phyloP scores from a whole-genome alignment of 768 basidiomycete genomes.

The Lactarius sp. region DNA sequence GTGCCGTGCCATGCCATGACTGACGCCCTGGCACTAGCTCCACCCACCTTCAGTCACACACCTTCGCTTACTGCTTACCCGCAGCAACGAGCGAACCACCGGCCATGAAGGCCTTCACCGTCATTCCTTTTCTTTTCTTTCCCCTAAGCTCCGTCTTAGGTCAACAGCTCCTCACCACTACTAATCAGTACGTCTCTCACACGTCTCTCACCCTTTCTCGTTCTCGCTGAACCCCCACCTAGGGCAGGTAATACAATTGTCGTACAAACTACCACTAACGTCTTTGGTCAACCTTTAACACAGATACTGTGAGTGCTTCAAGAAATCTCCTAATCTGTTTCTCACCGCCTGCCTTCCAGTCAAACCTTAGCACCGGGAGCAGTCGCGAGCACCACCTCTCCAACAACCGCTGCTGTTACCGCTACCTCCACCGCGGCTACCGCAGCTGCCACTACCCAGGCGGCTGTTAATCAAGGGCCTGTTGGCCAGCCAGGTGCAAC shows the following conservation, averaged over 20 bases:
- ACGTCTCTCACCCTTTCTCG: conserved; percentile 4
- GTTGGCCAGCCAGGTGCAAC: conserved; percentile 49
- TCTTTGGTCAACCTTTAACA: conserved; percentile 40
- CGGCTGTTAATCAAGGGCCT: conserved; percentile 39
- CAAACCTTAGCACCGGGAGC: conserved; percentile 20
- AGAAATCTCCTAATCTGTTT: background rate
- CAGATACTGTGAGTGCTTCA: conserved; percentile 37
- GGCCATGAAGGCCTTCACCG: conserved; percentile 17
- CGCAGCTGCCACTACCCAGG: conserved; percentile 6
- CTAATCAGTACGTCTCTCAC: conserved; percentile 41
- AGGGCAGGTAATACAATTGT: conserved; percentile 51
- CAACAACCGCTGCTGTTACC: conserved; percentile 26
- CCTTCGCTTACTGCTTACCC: background rate
- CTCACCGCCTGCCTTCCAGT: conserved; percentile 12
- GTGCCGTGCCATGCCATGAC: too few species aligned
- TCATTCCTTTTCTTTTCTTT: conserved; percentile 20
- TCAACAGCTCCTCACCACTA: conserved; percentile 44
- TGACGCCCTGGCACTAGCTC: background rate
- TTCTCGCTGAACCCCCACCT: conserved; percentile 9
- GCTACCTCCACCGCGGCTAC: conserved; percentile 28
- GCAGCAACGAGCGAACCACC: background rate
- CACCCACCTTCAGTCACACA: background rate
- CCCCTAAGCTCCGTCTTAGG: conserved; percentile 26
- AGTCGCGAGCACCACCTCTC: conserved; percentile 25
- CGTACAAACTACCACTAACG: conserved; percentile 41